Evolutionary conservation across 202 grass and related monocot species (phyloP).

Genomic region (Panicum virgatum): DNA sequence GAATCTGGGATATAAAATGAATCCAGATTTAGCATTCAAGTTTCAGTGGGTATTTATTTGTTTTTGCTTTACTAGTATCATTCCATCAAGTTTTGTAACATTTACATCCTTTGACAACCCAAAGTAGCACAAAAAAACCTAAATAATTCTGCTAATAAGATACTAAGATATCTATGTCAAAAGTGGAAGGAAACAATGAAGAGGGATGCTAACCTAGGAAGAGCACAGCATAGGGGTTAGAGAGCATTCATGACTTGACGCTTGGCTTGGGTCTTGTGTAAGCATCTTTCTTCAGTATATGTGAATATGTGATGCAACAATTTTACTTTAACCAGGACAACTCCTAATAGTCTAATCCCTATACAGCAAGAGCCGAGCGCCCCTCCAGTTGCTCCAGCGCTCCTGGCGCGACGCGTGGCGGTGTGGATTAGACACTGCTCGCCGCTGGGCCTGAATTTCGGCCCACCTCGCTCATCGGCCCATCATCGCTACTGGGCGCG

Average conservation of each 20-base stretch:
- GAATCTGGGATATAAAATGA: neutral
- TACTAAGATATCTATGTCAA: neutral
- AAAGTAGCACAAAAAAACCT: neutral
- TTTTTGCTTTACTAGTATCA: neutral
- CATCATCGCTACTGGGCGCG: too few relatives aligned
- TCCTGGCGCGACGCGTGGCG: too few relatives aligned
- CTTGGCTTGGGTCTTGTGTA: neutral
- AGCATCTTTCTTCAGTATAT: conserved; percentile 26
- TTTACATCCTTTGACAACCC: neutral
- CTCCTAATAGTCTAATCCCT: too few relatives aligned
- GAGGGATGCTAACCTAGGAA: neutral
- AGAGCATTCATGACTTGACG: conserved; percentile 23
- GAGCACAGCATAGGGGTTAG: neutral
- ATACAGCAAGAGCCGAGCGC: too few relatives aligned
- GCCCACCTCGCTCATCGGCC: too few relatives aligned
- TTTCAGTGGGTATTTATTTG: neutral
- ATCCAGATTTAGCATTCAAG: neutral
- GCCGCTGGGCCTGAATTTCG: too few relatives aligned
- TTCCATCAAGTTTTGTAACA: neutral
- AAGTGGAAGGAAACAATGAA: neutral
- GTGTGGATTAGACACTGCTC: too few relatives aligned
- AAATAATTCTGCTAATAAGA: neutral
- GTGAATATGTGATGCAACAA: neutral
- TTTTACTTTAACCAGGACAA: conserved; percentile 14
- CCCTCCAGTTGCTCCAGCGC: too few relatives aligned